Percentiles rank a stretch among this genome's conserved stretches.
Evolutionary conservation across 768 basidiomycete genomes (phyloP).

Genomic region (Mycena epipterygia): DNA sequence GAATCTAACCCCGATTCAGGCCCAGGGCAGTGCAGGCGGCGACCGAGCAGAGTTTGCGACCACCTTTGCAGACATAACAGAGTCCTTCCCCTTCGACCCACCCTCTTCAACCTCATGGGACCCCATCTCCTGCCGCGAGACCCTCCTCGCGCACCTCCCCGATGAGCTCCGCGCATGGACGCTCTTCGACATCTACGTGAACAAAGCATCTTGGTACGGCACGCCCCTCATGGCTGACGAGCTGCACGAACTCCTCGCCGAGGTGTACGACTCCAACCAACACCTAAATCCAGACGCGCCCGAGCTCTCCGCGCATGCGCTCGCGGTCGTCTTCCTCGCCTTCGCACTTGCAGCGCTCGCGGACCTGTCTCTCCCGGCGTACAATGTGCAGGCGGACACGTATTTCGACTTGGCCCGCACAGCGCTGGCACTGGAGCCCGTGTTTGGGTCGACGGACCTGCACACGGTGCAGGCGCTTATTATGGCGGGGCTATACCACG

Average conservation of each 20-base stretch:
- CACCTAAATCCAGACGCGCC: neutral
- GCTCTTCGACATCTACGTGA: conserved; percentile 5
- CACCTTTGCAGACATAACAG: neutral
- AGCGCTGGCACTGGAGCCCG: conserved; percentile 23
- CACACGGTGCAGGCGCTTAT: conserved; percentile 35
- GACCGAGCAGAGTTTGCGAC: neutral
- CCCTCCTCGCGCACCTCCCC: neutral
- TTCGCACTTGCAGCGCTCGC: conserved; percentile 45
- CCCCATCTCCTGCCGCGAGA: neutral
- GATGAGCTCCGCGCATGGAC: conserved; percentile 13
- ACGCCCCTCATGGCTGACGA: conserved; percentile 9
- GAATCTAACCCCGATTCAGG: neutral
- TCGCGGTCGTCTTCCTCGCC: neutral
- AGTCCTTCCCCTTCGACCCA: neutral
- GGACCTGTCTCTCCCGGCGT: conserved; percentile 51
- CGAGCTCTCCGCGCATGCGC: neutral
- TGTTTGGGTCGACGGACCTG: conserved; percentile 25
- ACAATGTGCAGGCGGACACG: conserved; percentile 33
- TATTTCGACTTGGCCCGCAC: conserved; percentile 33
- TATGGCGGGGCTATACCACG: conserved; percentile 29
- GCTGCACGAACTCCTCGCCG: neutral
- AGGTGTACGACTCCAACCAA: neutral
- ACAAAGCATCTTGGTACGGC: conserved; percentile 12
- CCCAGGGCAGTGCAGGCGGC: neutral
- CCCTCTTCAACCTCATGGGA: neutral